Base-by-base conservation (phyloP, 768 basidiomycete genomes). In the Candolleomyces aberdarensis region DNA sequence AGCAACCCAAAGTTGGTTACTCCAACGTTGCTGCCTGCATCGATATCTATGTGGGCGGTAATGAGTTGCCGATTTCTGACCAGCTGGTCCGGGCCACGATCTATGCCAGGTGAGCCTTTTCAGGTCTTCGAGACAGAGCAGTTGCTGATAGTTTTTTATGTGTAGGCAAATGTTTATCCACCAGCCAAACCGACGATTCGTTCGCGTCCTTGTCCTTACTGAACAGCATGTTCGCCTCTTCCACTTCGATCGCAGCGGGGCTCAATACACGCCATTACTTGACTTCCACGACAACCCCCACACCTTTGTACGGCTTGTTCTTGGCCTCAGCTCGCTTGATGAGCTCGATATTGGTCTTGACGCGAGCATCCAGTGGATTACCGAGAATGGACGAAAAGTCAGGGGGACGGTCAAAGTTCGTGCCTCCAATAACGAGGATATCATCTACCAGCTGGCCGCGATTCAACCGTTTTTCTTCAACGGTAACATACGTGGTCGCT, bases 101-200 rank as follows among this genome's bases (percentile, higher is more conserved):
- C 13, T 47, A 47, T 48, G 32, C 32, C 11, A 58, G 44, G 57
- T 58, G 19, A 17, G 46, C 10, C 8, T 8, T 36, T 7, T 11
- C 4, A 11, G 9, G 6, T 2, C 11, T 17, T 46, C 36, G 11
- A 26, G 26, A 36, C 6, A 14, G n/a, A 13, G 44, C 7, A 36
- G 4, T 8, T 5, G 55, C 40, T 10, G 13, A n/a, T 31, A 13
- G 20, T 11, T 17, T 19, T 19, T 2, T 46, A 14, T 11, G 11
- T 26, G 11, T 11, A 59, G 58, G 39, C 48, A 60, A 29, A 54
- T 60, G 3, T 60, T 60, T 22, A 41, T 43, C 11, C 17, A 19
- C 22, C 59, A 61, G 39, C 43, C 53, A 4, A 61, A 56, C n/a
- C 59, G 47, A 3, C 44, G 41, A 19, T 61, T 61, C 22, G 52